Evolutionary conservation across 805 yeast genomes (phyloP).

Genomic region (Ogataea degrootiae): DNA sequence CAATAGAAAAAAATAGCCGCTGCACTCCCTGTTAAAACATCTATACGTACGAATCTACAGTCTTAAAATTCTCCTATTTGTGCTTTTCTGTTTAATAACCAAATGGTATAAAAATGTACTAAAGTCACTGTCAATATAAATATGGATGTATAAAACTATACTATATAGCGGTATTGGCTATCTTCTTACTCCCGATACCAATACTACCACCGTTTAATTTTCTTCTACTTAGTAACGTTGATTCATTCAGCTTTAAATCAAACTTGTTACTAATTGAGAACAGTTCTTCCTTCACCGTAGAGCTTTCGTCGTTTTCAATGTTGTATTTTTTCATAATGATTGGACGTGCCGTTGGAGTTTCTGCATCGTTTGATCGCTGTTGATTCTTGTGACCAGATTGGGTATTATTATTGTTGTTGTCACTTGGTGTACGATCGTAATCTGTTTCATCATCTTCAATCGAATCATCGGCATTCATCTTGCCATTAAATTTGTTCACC

Average conservation of each 20-base stretch:
- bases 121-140: too few relatives aligned
- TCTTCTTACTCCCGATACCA: background rate
- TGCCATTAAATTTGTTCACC: background rate
- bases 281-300: too few relatives aligned
- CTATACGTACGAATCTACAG: too few relatives aligned
- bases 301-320: background rate
- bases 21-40: too few relatives aligned
- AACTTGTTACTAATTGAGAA: conserved; percentile 26
- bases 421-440: conserved; percentile 11
- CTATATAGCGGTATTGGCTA: too few relatives aligned
- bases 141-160: too few relatives aligned
- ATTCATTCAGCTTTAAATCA: conserved; percentile 59
- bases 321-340: conserved; percentile 6
- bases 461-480: conserved; percentile 2
- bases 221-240: conserved; percentile 48
- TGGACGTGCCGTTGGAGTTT: background rate
- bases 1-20: too few relatives aligned
- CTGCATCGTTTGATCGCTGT: background rate
- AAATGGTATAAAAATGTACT: too few relatives aligned
- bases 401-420: background rate
- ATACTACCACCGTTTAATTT: conserved; percentile 39
- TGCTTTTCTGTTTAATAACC: too few relatives aligned
- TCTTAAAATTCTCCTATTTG: too few relatives aligned
- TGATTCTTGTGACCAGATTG: too few relatives aligned
- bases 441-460: conserved; percentile 12